Base-by-base conservation (phyloP, 495 filamentous ascomycete genomes). In the Penicillium coprophilum region DNA sequence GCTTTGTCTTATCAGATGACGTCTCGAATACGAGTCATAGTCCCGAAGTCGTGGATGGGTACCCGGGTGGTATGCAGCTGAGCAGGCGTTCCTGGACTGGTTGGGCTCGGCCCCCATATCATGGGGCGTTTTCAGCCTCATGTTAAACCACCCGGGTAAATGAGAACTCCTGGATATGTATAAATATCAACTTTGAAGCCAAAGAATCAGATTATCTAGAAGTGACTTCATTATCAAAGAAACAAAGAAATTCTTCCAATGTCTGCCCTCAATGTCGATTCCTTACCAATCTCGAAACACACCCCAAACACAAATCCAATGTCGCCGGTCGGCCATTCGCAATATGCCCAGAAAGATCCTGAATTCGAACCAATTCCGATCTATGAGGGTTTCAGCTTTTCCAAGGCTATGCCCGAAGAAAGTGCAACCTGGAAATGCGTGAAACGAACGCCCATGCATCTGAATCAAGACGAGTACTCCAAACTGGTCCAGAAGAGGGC, bases 331-430 rank as follows among this genome's bases (percentile, higher is more conserved):
- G 23, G 2, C 4, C 20, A n/a, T 28, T 50, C n/a, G 19, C 32
- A 30, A 11, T 17, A 38, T 56, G 32, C n/a, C 12, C 32, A 47
- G 15, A 19, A 31, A 21, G 36, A 21, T 23, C 23, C 50, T 24
- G 51, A 30, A 19, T 15, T 19, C 19, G 24, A 56, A 8, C 3
- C n/a, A 3, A 34, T 13, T 36, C 45, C 27, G 21, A 50, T 49
- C 2, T 75, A 74, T 34, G 55, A 67, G 27, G 73, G 73, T 1
- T 76, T 62, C 41, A 69, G 65, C 17, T 73, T 73, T 40, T 69
- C 64, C 64, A 72, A 76, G 49, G 68, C 66, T 7, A 48, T 57
- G 10, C 62, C 69, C 19, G 67, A 70, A 3, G 60, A 70, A 38
- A 64, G 60, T 43, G 28, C 64, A 41, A 62, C 63, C 17, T 76